phyloP scores from a whole-genome alignment of 1,284 basidiomycete genomes.

The Thecaphora thlaspeos region DNA sequence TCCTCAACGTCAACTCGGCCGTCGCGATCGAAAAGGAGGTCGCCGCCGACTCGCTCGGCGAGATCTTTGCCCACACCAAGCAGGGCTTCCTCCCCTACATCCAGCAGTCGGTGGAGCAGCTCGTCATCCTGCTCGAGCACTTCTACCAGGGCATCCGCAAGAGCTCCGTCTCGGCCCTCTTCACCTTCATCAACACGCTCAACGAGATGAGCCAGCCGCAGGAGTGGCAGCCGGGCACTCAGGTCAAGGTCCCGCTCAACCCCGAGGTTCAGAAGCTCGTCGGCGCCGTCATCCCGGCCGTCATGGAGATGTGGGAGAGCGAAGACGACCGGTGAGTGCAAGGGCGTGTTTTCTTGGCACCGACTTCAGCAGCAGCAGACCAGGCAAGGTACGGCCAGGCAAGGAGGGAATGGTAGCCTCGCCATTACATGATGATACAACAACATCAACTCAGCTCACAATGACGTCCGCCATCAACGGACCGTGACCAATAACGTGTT shows the following conservation, averaged over 20 bases:
- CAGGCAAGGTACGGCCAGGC: no score
- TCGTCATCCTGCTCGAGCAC: constrained; percentile 79
- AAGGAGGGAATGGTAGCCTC: not conserved
- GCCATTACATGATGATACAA: constrained; percentile 64
- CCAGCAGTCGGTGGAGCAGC: constrained; percentile 71
- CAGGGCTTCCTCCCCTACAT: constrained; percentile 82
- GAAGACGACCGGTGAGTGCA: constrained; percentile 94
- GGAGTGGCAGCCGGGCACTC: constrained; percentile 77
- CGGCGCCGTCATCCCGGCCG: constrained; percentile 70
- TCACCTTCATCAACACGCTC: constrained; percentile 87
- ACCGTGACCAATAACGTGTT: constrained; percentile 42
- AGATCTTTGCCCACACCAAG: constrained; percentile 81
- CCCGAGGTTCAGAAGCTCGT: constrained; percentile 79
- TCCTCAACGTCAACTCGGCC: constrained; percentile 78
- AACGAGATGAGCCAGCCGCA: constrained; percentile 80
- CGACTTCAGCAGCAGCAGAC: constrained; percentile 13
- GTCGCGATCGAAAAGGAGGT: constrained; percentile 99
- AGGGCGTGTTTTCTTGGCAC: no score
- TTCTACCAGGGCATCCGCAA: constrained; percentile 99
- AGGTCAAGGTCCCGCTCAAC: constrained; percentile 67
- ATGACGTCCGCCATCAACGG: constrained; percentile 64
- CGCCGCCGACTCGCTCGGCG: constrained; percentile 92
- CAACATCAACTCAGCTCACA: constrained; percentile 77
- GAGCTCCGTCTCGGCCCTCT: constrained; percentile 81
- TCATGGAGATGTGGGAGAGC: constrained; percentile 85